Evolutionary conservation across 2,329 filamentous ascomycete genomes (phyloP).

Genomic region (Aspergillus sp.): DNA sequence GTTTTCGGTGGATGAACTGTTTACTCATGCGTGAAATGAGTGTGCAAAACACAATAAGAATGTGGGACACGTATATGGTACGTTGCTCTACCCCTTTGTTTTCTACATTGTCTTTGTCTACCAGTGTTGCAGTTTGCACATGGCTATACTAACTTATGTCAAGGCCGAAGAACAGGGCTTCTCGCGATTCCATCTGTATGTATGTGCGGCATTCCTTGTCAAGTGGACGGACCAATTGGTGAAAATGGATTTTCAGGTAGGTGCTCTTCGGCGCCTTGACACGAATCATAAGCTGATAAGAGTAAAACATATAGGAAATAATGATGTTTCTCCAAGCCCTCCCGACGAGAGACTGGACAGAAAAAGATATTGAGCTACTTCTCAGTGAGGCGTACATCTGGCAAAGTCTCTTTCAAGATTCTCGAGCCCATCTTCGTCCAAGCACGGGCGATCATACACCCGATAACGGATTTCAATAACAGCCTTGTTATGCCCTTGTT

Average conservation of each 20-base stretch:
- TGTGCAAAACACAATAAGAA: conserved; percentile 92
- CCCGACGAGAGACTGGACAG: conserved; percentile 90
- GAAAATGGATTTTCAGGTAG: conserved; percentile 87
- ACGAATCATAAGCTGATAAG: conserved; percentile 13
- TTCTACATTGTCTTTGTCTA: neutral
- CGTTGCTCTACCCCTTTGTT: conserved; percentile 12
- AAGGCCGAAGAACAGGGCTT: conserved; percentile 98
- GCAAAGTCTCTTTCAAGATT: conserved; percentile 96
- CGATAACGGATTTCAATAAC: conserved; percentile 36
- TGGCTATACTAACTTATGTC: conserved; percentile 14
- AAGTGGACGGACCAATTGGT: conserved; percentile 96
- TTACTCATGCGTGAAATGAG: conserved; percentile 96
- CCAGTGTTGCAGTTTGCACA: conserved; percentile 5
- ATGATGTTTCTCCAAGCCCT: conserved; percentile 99
- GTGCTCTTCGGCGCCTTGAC: conserved; percentile 8
- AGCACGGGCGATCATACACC: conserved; percentile 32
- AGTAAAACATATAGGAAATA: conserved; percentile 67
- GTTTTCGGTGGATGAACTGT: conserved; percentile 99
- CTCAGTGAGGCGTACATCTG: conserved; percentile 97
- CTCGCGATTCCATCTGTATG: conserved; percentile 96
- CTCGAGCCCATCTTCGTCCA: conserved; percentile 74
- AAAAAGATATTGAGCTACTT: conserved; percentile 95
- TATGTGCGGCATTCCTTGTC: conserved; percentile 94
- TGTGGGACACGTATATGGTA: conserved; percentile 99
- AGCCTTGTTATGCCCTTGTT: conserved; percentile 46